Evolutionary conservation across 192 early-diverging fungal genomes (phyloP).

Genomic region (Entomortierella chlamydospora): DNA sequence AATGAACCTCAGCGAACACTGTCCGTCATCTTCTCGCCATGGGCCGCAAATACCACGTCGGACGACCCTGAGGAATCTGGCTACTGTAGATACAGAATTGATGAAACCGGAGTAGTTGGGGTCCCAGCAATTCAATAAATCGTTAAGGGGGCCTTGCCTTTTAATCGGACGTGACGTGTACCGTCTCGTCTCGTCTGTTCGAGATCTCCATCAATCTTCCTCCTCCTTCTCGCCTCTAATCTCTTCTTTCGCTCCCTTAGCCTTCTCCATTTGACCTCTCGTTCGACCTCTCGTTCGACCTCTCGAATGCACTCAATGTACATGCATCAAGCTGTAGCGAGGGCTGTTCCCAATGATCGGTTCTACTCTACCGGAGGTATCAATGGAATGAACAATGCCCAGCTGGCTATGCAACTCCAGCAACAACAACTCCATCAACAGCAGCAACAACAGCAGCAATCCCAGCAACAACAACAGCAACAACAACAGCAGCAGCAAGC

Average conservation of each 20-base stretch:
- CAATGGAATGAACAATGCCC: constrained; percentile 36
- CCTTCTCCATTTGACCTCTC: background rate
- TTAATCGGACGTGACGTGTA: too few species aligned
- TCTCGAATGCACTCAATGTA: constrained; percentile 36
- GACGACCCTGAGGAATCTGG: constrained; percentile 4
- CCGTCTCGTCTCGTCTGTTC: too few species aligned
- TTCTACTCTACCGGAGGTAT: constrained; percentile 29
- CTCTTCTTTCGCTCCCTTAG: background rate
- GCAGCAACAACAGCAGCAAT: constrained; percentile 29
- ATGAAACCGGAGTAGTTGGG: constrained; percentile 31
- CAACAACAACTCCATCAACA: constrained; percentile 49
- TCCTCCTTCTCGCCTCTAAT: background rate
- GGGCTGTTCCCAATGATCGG: constrained; percentile 34
- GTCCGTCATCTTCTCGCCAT: constrained; percentile 41
- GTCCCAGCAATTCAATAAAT: constrained; percentile 52
- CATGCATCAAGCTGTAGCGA: constrained; percentile 29
- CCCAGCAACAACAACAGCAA: constrained; percentile 53
- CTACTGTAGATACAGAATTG: constrained; percentile 32
- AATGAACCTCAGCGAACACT: constrained; percentile 31
- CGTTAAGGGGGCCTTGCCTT: background rate
- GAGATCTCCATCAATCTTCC: too few species aligned
- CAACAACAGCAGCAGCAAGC: constrained; percentile 40
- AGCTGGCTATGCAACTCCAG: constrained; percentile 34
- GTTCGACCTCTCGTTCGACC: background rate
- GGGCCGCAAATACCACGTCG: constrained; percentile 9